phyloP scores from a whole-genome alignment of 75 land plant species.

The Picea sitchensis region DNA sequence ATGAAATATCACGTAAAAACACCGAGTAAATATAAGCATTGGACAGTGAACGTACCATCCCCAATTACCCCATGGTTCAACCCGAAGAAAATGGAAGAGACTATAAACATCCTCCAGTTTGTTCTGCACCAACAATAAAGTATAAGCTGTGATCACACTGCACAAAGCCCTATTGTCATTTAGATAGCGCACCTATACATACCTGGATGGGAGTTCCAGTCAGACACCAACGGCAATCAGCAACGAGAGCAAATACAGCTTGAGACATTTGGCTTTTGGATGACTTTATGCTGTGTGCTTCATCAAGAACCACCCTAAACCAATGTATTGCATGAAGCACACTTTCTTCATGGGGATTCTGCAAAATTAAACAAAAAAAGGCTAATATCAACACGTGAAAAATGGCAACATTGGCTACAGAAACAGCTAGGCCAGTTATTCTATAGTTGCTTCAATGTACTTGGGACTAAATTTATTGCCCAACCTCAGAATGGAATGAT shows the following conservation, averaged over 20 bases:
- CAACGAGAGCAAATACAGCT: constrained; percentile 63
- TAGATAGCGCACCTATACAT: not conserved
- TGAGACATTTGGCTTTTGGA: constrained; percentile 68
- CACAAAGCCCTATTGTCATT: not conserved
- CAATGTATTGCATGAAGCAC: constrained; percentile 73
- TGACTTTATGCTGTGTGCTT: constrained; percentile 86
- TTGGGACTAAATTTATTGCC: not conserved
- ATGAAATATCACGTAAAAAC: too few relatives aligned
- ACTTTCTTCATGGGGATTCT: constrained; percentile 68
- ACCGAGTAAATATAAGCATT: too few relatives aligned
- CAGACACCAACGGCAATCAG: constrained; percentile 88
- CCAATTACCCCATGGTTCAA: constrained; percentile 97
- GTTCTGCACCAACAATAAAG: constrained; percentile 42
- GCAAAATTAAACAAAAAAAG: constrained; percentile 4
- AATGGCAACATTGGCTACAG: not conserved
- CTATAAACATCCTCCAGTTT: constrained; percentile 89
- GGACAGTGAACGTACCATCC: constrained; percentile 46
- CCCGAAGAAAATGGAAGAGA: constrained; percentile 77
- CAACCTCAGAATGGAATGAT: constrained; percentile 69
- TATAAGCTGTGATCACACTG: not conserved
- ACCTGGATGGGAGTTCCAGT: constrained; percentile 99
- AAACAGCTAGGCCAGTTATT: not conserved
- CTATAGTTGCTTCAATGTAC: not conserved
- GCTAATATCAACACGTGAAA: not conserved
- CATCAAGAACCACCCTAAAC: constrained; percentile 94